Conservation (phyloP, 371 early-diverging fungal species). For the Paraphysoderma sedebokerense region DNA sequence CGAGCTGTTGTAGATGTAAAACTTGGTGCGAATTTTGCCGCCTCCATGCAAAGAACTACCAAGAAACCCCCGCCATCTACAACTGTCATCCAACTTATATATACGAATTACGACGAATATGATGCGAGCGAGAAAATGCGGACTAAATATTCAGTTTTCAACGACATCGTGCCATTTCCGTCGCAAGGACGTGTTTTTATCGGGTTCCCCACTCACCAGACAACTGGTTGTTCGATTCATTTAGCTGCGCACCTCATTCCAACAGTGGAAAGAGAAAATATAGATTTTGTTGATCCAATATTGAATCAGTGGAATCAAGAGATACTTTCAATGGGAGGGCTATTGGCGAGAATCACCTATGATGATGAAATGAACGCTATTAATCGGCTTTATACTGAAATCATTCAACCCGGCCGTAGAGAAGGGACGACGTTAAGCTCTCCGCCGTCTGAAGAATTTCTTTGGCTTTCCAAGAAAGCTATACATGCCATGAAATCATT, state of each 20-base stretch:
- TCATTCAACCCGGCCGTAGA: neutral
- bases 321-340: conserved; percentile 49
- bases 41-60: conserved; percentile 77
- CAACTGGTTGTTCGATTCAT: conserved; percentile 69
- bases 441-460: neutral
- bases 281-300: conserved; percentile 78
- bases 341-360: conserved; percentile 54
- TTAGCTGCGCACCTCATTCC: conserved; percentile 77
- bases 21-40: conserved; percentile 30
- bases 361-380: conserved; percentile 47
- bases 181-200: conserved; percentile 76
- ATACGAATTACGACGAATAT: conserved; percentile 53
- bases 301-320: conserved; percentile 73
- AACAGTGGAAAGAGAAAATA: conserved; percentile 59
- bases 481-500: conserved; percentile 11
- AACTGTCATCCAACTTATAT: conserved; percentile 52
- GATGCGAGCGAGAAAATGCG: conserved; percentile 24
- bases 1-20: conserved; percentile 36
- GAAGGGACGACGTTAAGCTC: no score
- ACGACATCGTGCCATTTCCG: conserved; percentile 48
- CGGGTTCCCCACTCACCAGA: conserved; percentile 80
- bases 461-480: conserved; percentile 1
- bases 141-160: conserved; percentile 31
- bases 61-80: conserved; percentile 70
- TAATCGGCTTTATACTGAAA: conserved; percentile 7